A percentile compares a stretch with the other conserved stretches of the same genome.
phyloP scores from a whole-genome alignment of 768 basidiomycete species.

The Amanita polypyramis region DNA sequence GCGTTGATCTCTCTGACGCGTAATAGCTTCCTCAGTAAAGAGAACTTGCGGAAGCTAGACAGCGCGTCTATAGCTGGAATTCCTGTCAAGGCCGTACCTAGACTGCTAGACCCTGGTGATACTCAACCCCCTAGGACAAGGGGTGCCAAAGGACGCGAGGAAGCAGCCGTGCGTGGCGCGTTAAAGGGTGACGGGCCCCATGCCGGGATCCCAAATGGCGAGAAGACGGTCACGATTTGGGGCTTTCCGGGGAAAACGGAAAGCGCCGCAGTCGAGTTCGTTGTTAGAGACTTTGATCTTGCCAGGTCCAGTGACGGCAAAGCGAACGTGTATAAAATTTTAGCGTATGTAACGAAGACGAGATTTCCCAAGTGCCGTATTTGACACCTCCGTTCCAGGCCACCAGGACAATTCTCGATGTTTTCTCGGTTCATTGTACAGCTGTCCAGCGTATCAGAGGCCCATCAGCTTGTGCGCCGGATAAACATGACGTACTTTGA shows the following conservation, averaged over 20 bases:
- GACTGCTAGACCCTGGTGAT: slow-evolving; percentile 10
- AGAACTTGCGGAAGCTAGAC: slow-evolving; percentile 31
- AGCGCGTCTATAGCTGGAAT: slow-evolving; percentile 36
- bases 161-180: slow-evolving; percentile 16
- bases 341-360: slow-evolving; percentile 27
- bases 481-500: slow-evolving; percentile 48
- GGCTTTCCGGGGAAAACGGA: slow-evolving; percentile 47
- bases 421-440: slow-evolving; percentile 47
- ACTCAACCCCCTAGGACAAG: slow-evolving; percentile 13
- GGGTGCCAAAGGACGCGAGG: slow-evolving; percentile 21
- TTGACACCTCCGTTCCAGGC: slow-evolving; percentile 16
- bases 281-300: slow-evolving; percentile 36
- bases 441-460: slow-evolving; percentile 48
- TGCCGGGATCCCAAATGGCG: slow-evolving; percentile 37
- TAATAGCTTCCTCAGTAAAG: slow-evolving; percentile 27
- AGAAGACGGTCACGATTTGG: slow-evolving; percentile 45
- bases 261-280: slow-evolving; percentile 22
- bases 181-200: slow-evolving; percentile 34
- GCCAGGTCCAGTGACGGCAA: slow-evolving; percentile 25
- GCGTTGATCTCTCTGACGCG: slow-evolving; percentile 48
- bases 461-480: slow-evolving; percentile 53
- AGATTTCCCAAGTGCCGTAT: not conserved
- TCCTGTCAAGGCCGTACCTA: slow-evolving; percentile 24
- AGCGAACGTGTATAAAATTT: slow-evolving; percentile 39
- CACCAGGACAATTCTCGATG: slow-evolving; percentile 28